Percentiles rank a stretch among this genome's conserved stretches.
Conservation (phyloP, 2,329 filamentous ascomycete species). For the Calycina marina region DNA sequence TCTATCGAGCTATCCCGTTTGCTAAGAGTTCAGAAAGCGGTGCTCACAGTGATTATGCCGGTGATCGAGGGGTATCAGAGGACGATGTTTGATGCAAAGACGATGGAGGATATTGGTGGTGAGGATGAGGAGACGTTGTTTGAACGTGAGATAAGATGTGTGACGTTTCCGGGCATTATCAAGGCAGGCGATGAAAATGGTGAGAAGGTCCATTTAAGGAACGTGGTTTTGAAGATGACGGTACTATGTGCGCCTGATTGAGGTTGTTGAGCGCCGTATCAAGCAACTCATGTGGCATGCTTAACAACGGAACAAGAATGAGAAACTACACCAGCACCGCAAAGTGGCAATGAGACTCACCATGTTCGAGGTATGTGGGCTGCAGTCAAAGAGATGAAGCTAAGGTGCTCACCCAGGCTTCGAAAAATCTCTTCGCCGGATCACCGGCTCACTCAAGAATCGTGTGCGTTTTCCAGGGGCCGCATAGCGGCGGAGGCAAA, state of each 20-base stretch:
- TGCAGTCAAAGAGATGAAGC: too few species aligned
- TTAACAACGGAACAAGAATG: constrained; percentile 1
- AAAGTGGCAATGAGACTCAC: not conserved
- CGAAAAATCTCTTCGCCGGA: too few species aligned
- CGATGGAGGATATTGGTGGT: constrained; percentile 53
- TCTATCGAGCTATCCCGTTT: constrained; percentile 41
- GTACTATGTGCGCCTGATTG: constrained; percentile 36
- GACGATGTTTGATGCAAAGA: constrained; percentile 38
- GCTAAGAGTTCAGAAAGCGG: constrained; percentile 42
- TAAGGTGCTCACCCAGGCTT: too few species aligned
- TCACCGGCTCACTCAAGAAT: too few species aligned
- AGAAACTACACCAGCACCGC: not conserved
- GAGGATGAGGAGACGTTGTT: constrained; percentile 40
- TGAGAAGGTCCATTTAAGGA: constrained; percentile 42
- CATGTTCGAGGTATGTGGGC: too few species aligned
- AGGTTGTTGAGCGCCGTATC: too few species aligned
- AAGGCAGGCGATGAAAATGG: constrained; percentile 53
- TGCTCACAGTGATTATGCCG: constrained; percentile 41
- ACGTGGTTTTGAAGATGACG: constrained; percentile 51
- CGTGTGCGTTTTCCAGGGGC: too few species aligned
- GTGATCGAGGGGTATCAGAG: constrained; percentile 33
- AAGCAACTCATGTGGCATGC: not conserved
- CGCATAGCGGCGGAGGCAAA: too few species aligned
- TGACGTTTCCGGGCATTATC: constrained; percentile 48
- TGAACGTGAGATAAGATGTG: constrained; percentile 41